Evolutionary conservation across 371 early-diverging fungal species (phyloP), one percentile per base, ranked within the genome.

Genomic region (Batkoa obscura): DNA sequence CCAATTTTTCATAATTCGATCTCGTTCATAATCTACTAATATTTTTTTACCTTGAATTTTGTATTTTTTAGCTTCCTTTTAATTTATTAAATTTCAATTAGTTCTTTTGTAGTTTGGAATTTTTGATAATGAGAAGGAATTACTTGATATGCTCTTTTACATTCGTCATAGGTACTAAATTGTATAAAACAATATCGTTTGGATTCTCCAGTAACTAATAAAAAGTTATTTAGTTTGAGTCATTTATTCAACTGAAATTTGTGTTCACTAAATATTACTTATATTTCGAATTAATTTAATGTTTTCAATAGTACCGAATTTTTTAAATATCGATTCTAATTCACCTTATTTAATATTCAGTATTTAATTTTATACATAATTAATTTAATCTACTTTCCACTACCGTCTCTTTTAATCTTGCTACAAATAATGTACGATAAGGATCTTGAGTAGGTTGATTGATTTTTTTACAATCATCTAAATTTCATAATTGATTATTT

Each of bases 21-120:
- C 61, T 17, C 75, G 59, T 63, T 80, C 80, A 65, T 73, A 78
- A 52, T 80, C 80, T 1, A 76, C 71, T 12, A 80, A 51, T 9
- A 80, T 62, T n/a, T 57, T 55, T 31, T 64, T 70, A 1, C 63
- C 65, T 57, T 78, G 68, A 12, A 80, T 35, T 2, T 51, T 58
- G 15, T 62, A 50, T 34, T 61, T 58, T 48, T 76, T 59, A 2
- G 68, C 66, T 34, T 65, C 34, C 38, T 58, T 34, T 9, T 17
- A 50, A 13, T 4, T 43, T 41, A 39, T 3, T 5, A 31, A 23
- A 23, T 23, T 23, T 23, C 23, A 23, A 23, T 23, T 23, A 23
- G 23, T 23, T 23, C 23, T 23, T 23, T 23, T 23, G 23, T 23
- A 23, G 23, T 23, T 23, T 23, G 23, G 23, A 23, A 23, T 23